Base-by-base conservation (phyloP, 176 grass and related monocot genomes). In the Avena eriantha region DNA sequence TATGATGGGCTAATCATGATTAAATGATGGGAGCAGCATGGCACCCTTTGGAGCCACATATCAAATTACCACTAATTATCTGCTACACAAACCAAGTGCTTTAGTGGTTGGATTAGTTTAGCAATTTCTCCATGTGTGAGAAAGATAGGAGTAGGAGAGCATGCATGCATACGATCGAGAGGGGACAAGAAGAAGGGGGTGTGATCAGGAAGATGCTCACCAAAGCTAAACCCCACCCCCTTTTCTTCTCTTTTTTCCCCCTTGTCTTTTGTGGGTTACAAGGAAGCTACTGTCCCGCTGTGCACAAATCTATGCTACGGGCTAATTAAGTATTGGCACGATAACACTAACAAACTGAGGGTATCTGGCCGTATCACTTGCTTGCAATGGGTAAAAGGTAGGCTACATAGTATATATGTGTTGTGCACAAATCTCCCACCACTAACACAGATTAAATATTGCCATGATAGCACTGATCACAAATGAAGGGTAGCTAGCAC, bases 221-320 rank as follows among this genome's bases (percentile, higher is more conserved):
- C 84, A 83, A 89, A 89, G 80, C 22, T 86, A 86, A 34, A 36
- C 55, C 56, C 39, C 33, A 3, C 51, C 24, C 36, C 16, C 51
- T 86, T 82, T 68, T 76, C 47, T 16, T n/a, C 72, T 57, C 81
- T 76, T 89, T 89, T 15, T 16, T 7, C 45, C 68, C n/a, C 45
- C 8, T 84, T 89, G 84, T 92, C 80, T 92, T 93, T 90, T 91
- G 84, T 86, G 79, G 70, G 5, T 80, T 84, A 55, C 79, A 91
- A 91, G 83, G 78, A 86, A 93, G 63, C 61, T 85, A 9, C 13
- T 59, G 60, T 36, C 46, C 3, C 23, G 45, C 3, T 35, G 35
- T 50, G 29, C 48, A n/a, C 69, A 74, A 34, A 72, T 34, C 73
- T 31, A 58, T 4, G 4, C 41, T 4, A 82, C 48, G 48, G 16